Evolutionary conservation across 139 green algal species (phyloP).

Genomic region (Tetraselmis striata): DNA sequence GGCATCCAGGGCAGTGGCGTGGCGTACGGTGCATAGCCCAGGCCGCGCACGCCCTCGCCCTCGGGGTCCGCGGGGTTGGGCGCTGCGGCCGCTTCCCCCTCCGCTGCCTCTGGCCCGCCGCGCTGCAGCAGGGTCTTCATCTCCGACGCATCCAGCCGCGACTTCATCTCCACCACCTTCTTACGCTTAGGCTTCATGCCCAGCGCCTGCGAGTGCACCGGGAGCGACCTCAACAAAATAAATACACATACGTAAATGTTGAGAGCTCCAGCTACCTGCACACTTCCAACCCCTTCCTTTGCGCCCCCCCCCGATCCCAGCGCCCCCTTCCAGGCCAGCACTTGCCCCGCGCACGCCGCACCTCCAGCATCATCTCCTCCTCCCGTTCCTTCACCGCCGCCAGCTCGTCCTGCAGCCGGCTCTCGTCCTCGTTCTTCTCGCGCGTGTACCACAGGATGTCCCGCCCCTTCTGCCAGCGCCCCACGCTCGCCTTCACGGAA

Average conservation of each 20-base stretch:
- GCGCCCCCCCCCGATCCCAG: too few species aligned
- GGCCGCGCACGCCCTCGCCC: not conserved
- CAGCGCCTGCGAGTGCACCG: slow-evolving; percentile 56
- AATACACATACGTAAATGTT: too few species aligned
- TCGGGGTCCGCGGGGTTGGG: not conserved
- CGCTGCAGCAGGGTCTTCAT: slow-evolving; percentile 47
- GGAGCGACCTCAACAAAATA: too few species aligned
- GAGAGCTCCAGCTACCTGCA: too few species aligned
- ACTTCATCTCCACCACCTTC: slow-evolving; percentile 19
- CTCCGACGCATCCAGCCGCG: slow-evolving; percentile 47
- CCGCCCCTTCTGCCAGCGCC: slow-evolving; percentile 59
- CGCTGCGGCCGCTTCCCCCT: not conserved
- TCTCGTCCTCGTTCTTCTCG: slow-evolving; percentile 22
- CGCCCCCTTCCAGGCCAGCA: too few species aligned
- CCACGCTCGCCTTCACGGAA: slow-evolving; percentile 60
- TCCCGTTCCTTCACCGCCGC: slow-evolving; percentile 57
- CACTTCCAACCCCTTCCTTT: too few species aligned
- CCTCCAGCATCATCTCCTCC: slow-evolving; percentile 72
- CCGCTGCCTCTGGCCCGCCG: not conserved
- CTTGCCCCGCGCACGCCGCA: slow-evolving; percentile 55
- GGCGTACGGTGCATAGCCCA: not conserved
- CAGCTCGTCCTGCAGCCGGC: slow-evolving; percentile 11
- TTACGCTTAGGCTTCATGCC: slow-evolving; percentile 51
- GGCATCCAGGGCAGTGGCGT: not conserved
- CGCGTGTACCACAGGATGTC: slow-evolving; percentile 76